A percentile compares a stretch with the other conserved stretches of the same genome.
These are phyloP conservation scores for Trichoderma breve DNA, from an alignment of 2,329 filamentous ascomycete genomes.

Conservation along the genomic window DNA sequence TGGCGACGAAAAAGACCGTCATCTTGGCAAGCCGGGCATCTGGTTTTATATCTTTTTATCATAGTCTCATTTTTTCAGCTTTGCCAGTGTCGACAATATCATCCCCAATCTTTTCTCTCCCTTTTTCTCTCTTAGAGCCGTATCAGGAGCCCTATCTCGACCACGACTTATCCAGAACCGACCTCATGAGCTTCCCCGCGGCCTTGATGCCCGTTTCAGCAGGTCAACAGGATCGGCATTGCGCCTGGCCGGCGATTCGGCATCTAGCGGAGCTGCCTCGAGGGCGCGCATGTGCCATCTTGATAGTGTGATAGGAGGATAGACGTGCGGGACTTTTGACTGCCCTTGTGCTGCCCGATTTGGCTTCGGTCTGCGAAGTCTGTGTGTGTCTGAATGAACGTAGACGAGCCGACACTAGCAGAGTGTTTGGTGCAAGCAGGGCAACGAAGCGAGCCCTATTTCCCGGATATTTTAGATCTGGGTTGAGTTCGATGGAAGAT, in stretches of 20 bases:
- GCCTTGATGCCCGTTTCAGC: slow-evolving; percentile 23
- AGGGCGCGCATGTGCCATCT: slow-evolving; percentile 19
- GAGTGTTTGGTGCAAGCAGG: not conserved
- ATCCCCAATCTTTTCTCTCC: not conserved
- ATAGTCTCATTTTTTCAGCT: not conserved
- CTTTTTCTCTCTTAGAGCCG: not conserved
- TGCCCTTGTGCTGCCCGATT: slow-evolving; percentile 6
- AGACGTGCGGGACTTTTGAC: not conserved
- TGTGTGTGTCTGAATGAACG: not conserved
- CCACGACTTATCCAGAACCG: not conserved
- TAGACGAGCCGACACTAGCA: not conserved
- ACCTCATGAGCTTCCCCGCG: slow-evolving; percentile 9
- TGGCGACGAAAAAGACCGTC: not conserved
- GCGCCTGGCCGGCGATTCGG: slow-evolving; percentile 22
- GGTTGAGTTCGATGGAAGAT: not conserved
- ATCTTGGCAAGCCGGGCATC: not conserved
- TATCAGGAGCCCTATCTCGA: slow-evolving; percentile 7
- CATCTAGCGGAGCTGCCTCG: slow-evolving; percentile 1
- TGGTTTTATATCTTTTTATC: not conserved
- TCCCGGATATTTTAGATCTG: not conserved
- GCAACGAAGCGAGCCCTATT: not conserved
- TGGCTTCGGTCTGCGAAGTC: slow-evolving; percentile 13
- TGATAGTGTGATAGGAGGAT: slow-evolving; percentile 14
- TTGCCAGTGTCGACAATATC: not conserved
- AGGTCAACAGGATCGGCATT: slow-evolving; percentile 24